Conservation (phyloP, 108 stramenopile species). For the Hondaea fermentalgiana region DNA sequence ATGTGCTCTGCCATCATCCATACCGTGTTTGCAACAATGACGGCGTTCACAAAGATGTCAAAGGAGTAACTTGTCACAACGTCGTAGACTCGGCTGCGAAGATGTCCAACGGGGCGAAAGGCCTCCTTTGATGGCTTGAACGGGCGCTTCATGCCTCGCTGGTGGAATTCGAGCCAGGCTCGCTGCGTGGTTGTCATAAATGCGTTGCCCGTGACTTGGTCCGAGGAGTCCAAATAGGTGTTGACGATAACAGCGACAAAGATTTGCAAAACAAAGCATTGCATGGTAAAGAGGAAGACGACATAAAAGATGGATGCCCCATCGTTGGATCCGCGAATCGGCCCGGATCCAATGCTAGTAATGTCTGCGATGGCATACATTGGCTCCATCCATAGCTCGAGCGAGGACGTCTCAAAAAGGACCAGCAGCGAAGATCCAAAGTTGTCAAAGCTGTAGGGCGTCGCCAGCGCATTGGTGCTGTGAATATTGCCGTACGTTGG, state of each 20-base stretch:
- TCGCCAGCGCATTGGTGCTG: neutral
- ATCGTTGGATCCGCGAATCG: neutral
- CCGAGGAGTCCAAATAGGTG: conserved; percentile 47
- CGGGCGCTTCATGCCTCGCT: neutral
- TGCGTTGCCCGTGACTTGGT: neutral
- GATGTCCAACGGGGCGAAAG: neutral
- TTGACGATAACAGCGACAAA: conserved; percentile 64
- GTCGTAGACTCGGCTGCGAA: conserved; percentile 23
- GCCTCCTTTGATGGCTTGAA: neutral
- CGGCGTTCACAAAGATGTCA: conserved; percentile 27
- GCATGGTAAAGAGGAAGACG: conserved; percentile 47
- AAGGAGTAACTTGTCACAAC: conserved; percentile 19
- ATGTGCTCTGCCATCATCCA: conserved; percentile 31
- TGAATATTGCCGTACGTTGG: neutral
- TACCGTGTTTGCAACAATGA: conserved; percentile 40
- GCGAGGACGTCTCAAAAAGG: conserved; percentile 38
- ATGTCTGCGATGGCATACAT: conserved; percentile 34
- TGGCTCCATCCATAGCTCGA: conserved; percentile 38
- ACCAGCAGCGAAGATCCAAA: conserved; percentile 31
- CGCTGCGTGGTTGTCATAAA: conserved; percentile 35
- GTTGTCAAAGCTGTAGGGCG: conserved; percentile 36
- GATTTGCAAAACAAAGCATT: conserved; percentile 60
- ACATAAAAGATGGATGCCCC: conserved; percentile 36
- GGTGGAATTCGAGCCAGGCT: conserved; percentile 35
- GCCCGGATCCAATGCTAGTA: neutral